Conservation (phyloP, 805 yeast species). For the Metschnikowia colocasiae region DNA sequence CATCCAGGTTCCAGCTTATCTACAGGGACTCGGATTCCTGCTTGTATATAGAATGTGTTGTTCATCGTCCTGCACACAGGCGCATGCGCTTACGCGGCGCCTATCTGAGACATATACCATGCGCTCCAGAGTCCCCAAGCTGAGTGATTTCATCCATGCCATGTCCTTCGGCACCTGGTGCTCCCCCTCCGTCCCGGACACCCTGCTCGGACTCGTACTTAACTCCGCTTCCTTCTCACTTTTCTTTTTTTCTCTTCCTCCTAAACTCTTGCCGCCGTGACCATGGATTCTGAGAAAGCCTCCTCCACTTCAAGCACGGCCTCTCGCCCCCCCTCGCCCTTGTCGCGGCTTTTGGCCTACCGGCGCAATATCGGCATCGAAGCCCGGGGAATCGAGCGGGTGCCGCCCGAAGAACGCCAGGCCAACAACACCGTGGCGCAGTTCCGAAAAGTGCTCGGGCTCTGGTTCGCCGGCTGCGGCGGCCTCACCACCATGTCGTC, state of each 20-base stretch:
- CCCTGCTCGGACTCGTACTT: no score
- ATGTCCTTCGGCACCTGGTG: background rate
- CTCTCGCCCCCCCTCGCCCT: background rate
- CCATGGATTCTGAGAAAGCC: background rate
- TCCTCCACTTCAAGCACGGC: background rate
- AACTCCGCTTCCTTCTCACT: background rate
- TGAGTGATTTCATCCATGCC: background rate
- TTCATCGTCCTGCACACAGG: background rate
- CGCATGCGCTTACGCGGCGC: conserved; percentile 9
- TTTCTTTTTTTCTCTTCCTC: background rate
- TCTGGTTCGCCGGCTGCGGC: conserved; percentile 40
- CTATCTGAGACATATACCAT: conserved; percentile 6
- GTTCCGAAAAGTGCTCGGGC: conserved; percentile 30
- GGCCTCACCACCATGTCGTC: conserved; percentile 39
- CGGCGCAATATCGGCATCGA: conserved; percentile 25
- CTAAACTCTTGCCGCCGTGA: background rate
- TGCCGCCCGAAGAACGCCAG: conserved; percentile 26
- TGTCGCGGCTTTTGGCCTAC: background rate
- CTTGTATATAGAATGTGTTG: background rate
- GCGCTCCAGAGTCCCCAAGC: background rate
- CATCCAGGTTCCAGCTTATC: no score
- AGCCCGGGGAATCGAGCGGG: conserved; percentile 34
- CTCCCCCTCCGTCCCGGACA: no score
- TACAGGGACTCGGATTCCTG: no score
- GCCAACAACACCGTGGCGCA: conserved; percentile 15